Evolutionary conservation across 202 grass and related monocot genomes (phyloP).

Genomic region (Panicum virgatum): DNA sequence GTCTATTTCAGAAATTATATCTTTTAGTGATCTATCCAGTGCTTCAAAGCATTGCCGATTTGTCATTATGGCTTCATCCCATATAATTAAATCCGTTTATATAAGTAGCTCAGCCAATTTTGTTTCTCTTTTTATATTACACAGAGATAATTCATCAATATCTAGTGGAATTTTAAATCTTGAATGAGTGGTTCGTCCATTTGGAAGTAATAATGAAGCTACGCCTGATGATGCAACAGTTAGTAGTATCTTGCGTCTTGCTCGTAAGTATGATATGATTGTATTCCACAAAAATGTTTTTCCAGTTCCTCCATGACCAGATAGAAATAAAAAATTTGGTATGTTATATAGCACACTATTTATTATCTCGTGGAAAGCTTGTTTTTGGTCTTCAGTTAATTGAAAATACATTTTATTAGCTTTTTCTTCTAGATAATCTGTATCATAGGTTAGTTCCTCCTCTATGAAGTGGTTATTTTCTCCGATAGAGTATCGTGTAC

Average conservation of each 20-base stretch:
- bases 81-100: background rate
- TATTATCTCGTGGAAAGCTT: background rate
- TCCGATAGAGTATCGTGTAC: background rate
- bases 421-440: background rate
- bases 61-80: background rate
- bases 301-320: background rate
- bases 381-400: background rate
- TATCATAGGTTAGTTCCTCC: background rate
- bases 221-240: background rate
- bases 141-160: background rate
- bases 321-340: background rate
- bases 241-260: background rate
- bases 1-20: background rate
- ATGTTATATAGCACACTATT: background rate
- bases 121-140: background rate
- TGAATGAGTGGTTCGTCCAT: background rate
- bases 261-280: background rate
- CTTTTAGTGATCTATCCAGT: background rate
- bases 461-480: background rate
- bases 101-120: background rate
- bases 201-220: background rate
- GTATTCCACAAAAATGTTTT: background rate
- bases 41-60: background rate
- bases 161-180: background rate
- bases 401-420: background rate